Conservation (phyloP, 352 stramenopile genomes). For the Phytopythium mirpurense region DNA sequence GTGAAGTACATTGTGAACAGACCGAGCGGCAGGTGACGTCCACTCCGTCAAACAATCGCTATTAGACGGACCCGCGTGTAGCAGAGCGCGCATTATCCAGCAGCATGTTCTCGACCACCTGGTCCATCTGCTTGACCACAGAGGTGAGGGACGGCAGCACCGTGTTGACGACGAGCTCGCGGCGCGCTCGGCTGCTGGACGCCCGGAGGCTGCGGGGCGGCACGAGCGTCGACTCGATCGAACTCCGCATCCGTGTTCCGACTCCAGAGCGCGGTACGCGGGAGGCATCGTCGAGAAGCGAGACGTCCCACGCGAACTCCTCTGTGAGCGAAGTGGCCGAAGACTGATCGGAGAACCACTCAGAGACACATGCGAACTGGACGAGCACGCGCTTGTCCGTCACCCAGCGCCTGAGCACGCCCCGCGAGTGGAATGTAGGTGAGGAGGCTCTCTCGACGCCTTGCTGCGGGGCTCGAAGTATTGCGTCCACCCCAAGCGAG, state of each 20-base stretch:
- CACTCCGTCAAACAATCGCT: no score
- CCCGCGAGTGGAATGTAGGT: conserved; percentile 7
- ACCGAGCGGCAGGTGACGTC: no score
- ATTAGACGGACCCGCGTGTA: no score
- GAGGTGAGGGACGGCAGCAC: conserved; percentile 6
- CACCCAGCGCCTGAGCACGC: conserved; percentile 13
- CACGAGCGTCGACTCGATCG: conserved; percentile 4
- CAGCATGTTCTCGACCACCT: conserved; percentile 13
- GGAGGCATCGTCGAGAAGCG: no score
- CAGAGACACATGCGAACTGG: conserved; percentile 1
- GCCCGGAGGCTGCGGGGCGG: background rate
- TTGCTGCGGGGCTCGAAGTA: conserved; percentile 3
- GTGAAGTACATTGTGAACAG: no score
- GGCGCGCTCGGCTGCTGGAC: conserved; percentile 1
- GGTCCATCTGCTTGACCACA: conserved; percentile 4
- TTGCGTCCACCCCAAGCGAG: conserved; percentile 5
- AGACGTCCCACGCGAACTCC: background rate
- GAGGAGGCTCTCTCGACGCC: background rate
- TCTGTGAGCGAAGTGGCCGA: background rate
- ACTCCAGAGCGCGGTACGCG: no score
- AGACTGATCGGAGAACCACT: background rate
- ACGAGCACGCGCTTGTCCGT: background rate
- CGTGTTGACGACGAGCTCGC: conserved; percentile 3
- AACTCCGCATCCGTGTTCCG: background rate
- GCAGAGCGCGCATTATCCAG: conserved; percentile 5